Evolutionary conservation across 2,329 filamentous ascomycete genomes (phyloP), one percentile per base, ranked within the genome.

Genomic region (Pseudogymnoascus sp.): DNA sequence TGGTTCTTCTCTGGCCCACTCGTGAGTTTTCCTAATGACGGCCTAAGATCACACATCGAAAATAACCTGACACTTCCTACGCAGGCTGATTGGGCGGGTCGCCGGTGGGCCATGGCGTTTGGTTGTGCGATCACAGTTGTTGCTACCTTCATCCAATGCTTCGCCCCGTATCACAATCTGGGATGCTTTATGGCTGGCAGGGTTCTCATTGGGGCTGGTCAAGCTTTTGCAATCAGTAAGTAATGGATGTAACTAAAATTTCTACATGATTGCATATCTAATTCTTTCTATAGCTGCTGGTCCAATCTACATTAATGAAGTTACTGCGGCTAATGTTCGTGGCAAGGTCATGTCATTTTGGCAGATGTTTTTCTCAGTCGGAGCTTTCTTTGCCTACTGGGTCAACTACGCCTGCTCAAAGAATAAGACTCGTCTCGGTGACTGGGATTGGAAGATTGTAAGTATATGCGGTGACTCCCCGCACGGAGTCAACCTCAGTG

Each of bases 391-490:
- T 67, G 84, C 83, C 62, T 85, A 83, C 75, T 78, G 76, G 85
- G 83, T 88, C 70, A 85, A 85, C 71, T 88, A 81, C 67, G 86
- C 80, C 14, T 84, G 83, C 71, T 79, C 80, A 37, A 78, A 84
- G 70, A 75, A 87, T 72, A 77, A 78, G 45, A 68, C 75, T 45
- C 76, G 67, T 41, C 79, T 89, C 4, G 86, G 86, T 45, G 77
- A 89, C 67, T 88, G 86, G 86, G 86, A 89, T 73, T 89, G 86
- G 86, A 82, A 81, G 67, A 81, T 88, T 77, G 83, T 89, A 12
- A 82, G 88, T 67, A 83, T 89, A 66, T 88, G 37, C 37, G n/a
- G n/a, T 40, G n/a, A 40, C 5, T n/a, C 37, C 14, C 37, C 37
- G 37, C n/a, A 40, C 14, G 37, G 37, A 40, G 37, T n/a, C 37